Base-by-base conservation (phyloP, 371 early-diverging fungal genomes). In the Circinella umbellata region DNA sequence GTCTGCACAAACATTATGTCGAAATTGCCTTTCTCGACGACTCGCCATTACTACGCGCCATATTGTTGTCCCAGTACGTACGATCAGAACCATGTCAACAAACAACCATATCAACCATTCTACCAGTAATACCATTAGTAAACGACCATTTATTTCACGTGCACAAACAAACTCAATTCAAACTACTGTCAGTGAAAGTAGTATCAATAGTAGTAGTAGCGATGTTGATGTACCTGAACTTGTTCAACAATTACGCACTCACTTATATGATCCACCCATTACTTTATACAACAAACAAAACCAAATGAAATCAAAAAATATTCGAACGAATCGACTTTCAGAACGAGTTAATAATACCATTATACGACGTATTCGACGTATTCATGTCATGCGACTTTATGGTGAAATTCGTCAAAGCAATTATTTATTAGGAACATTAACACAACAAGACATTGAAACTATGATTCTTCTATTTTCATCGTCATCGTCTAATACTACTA, bases 11-110 rank as follows among this genome's bases (percentile, higher is more conserved):
- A 55, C 70, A 10, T 42, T 74, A 60, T 80, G 81, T 65, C 73
- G 71, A 20, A 73, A 69, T 51, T 80, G 81, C 57, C 73, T 80
- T 18, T 80, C 73, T 9, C 73, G 75, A 61, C 67, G 69, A 63
- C 66, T 69, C 35, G 51, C 68, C 35, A 34, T 63, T 42, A 42
- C 42, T 42, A 42, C 42, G 47, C 53, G 48, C 36, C n/a, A 49
- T 54, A 38, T 66, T 6, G 46, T 42, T 37, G 47, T 57, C 6
- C 27, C 46, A 10, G 18, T 38, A 27, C 68, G 61, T 8, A 54
- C 48, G 20, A 63, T 36, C 47, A 57, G 13, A 48, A 42, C 6
- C 11, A 42, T 42, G 36, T 37, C 68, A 68, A 42, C 42, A 42
- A 51, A 37, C 64, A 71, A 20, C 64, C 18, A 39, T 49, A 7